Conservation (phyloP, 352 stramenopile species). For the Paralagenidium karlingii region DNA sequence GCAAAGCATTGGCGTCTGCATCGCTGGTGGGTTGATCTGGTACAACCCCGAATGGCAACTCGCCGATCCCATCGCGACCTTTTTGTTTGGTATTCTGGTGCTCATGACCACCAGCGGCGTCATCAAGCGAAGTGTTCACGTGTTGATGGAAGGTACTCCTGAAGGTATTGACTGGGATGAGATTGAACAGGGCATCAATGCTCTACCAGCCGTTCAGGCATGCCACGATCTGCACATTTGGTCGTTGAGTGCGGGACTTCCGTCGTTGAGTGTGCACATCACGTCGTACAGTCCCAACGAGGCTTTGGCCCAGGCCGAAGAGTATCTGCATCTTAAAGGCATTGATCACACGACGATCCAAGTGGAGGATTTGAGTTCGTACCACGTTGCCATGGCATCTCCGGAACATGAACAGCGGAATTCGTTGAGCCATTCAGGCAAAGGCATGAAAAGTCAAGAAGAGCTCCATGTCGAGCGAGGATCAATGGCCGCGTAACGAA, state of each 20-base stretch:
- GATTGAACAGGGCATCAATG: constrained; percentile 24
- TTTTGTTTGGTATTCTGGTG: constrained; percentile 94
- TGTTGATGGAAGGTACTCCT: constrained; percentile 95
- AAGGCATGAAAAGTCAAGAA: constrained; percentile 60
- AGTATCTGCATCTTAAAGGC: constrained; percentile 30
- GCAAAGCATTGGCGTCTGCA: constrained; percentile 93
- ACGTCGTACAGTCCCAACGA: constrained; percentile 31
- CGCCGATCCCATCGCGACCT: constrained; percentile 93
- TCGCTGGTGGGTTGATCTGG: constrained; percentile 95
- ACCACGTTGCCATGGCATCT: too few relatives aligned
- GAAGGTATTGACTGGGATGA: constrained; percentile 37
- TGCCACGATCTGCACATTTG: constrained; percentile 98
- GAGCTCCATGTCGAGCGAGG: constrained; percentile 29
- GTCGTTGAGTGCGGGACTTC: constrained; percentile 86
- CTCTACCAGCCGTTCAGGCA: constrained; percentile 79
- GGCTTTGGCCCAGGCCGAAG: constrained; percentile 41
- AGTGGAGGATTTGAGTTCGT: constrained; percentile 30
- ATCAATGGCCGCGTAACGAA: constrained; percentile 1
- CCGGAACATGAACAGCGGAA: too few relatives aligned
- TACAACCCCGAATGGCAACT: constrained; percentile 92
- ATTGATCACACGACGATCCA: constrained; percentile 56
- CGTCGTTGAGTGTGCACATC: constrained; percentile 88
- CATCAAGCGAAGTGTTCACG: constrained; percentile 80
- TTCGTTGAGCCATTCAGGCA: too few relatives aligned
- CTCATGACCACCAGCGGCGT: constrained; percentile 89